phyloP scores from a whole-genome alignment of 2,329 filamentous ascomycete species.

The Cordyceps tenuipes region DNA sequence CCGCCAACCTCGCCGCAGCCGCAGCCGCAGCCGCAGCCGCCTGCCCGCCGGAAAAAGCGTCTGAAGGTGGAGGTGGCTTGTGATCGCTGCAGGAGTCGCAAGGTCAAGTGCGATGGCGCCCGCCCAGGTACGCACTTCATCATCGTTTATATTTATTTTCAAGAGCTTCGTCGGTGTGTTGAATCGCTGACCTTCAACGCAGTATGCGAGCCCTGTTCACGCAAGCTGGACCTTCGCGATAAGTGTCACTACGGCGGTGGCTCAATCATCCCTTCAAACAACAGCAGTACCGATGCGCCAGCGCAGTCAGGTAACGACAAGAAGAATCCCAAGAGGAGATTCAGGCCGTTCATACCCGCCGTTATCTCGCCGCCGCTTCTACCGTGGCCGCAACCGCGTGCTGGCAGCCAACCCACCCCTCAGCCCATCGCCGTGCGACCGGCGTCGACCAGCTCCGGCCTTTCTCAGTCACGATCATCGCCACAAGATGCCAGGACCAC shows the following conservation, averaged over 20 bases:
- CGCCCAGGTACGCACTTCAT: slow-evolving; percentile 24
- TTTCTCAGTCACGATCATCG: neutral
- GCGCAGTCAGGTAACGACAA: neutral
- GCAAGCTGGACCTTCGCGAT: slow-evolving; percentile 21
- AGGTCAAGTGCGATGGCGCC: slow-evolving; percentile 34
- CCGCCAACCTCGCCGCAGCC: neutral
- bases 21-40: neutral
- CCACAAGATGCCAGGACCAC: slow-evolving; percentile 15
- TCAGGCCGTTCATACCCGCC: neutral
- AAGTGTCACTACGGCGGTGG: slow-evolving; percentile 21
- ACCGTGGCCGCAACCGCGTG: neutral
- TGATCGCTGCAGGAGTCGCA: slow-evolving; percentile 32
- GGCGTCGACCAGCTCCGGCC: neutral
- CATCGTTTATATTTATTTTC: neutral
- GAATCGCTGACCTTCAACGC: neutral
- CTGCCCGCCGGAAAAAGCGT: slow-evolving; percentile 23
- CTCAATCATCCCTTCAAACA: neutral
- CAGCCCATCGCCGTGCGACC: slow-evolving; percentile 6
- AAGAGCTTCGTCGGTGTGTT: neutral
- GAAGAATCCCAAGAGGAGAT: neutral
- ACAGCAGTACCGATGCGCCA: neutral
- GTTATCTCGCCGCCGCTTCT: too few species aligned
- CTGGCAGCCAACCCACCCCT: neutral
- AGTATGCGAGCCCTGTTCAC: slow-evolving; percentile 26
- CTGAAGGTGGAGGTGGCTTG: slow-evolving; percentile 37